Evolutionary conservation across 345 rosid species (phyloP).

Genomic region (Trapa bicornis): DNA sequence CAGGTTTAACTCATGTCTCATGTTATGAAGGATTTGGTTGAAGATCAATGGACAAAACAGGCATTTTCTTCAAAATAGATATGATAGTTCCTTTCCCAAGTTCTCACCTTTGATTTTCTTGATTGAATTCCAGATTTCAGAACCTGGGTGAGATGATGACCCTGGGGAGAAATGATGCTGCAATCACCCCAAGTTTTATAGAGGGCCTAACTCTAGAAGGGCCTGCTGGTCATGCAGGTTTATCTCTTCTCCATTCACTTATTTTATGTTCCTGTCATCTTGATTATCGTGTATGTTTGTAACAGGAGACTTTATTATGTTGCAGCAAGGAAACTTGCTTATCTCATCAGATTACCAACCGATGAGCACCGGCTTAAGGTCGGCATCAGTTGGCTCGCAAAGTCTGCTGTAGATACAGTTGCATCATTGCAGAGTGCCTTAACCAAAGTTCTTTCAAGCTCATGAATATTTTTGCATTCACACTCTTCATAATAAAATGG

Average conservation of each 20-base stretch:
- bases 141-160: constrained; percentile 96
- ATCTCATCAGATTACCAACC: constrained; percentile 75
- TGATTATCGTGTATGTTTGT: no score
- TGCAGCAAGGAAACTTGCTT: constrained; percentile 78
- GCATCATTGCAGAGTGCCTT: constrained; percentile 60
- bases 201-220: constrained; percentile 90
- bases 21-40: constrained; percentile 1
- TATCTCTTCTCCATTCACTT: background rate
- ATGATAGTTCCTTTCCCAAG: background rate
- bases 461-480: background rate
- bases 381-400: constrained; percentile 82
- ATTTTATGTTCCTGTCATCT: background rate
- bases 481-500: background rate
- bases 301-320: background rate
- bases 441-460: constrained; percentile 48
- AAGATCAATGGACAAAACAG: background rate
- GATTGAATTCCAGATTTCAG: constrained; percentile 53
- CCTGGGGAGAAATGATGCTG: constrained; percentile 74
- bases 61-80: background rate
- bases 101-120: background rate
- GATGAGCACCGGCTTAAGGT: constrained; percentile 87
- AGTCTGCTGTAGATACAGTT: constrained; percentile 64
- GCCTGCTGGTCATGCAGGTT: constrained; percentile 74
- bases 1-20: constrained; percentile 25
- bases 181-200: constrained; percentile 73